These are phyloP conservation scores for Achaetomiella virescens DNA, from an alignment of 495 filamentous ascomycete genomes.

Conservation along the genomic window DNA sequence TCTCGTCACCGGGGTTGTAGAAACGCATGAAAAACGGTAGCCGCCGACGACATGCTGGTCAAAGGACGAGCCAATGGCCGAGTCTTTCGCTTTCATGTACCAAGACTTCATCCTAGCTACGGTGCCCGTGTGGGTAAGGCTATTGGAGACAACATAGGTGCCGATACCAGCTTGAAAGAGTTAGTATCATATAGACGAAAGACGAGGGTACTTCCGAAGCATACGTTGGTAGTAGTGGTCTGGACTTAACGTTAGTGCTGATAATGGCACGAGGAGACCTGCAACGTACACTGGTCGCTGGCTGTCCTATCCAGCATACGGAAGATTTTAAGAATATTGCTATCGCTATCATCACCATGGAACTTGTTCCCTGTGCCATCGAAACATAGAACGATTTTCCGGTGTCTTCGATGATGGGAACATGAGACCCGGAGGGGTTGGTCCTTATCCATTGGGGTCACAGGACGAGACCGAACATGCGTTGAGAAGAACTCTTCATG, in stretches of 20 bases:
- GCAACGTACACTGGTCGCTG: constrained; percentile 46
- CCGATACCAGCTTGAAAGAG: constrained; percentile 64
- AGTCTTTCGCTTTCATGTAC: constrained; percentile 79
- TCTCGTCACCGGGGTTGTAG: constrained; percentile 73
- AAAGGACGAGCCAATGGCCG: constrained; percentile 76
- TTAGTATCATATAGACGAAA: constrained; percentile 22
- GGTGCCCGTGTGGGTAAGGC: constrained; percentile 58
- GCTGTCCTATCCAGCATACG: constrained; percentile 53
- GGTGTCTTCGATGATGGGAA: constrained; percentile 19
- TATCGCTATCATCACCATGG: constrained; percentile 70
- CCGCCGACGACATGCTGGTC: constrained; percentile 78
- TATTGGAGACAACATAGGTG: constrained; percentile 66
- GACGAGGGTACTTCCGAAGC: constrained; percentile 5
- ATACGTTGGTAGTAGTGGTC: constrained; percentile 66
- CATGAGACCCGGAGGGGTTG: neutral
- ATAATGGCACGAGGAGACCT: too few species aligned
- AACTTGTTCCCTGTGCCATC: constrained; percentile 91
- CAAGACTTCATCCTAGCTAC: constrained; percentile 63
- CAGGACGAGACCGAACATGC: constrained; percentile 19
- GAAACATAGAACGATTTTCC: constrained; percentile 73
- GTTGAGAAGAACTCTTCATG: constrained; percentile 24
- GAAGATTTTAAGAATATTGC: constrained; percentile 87
- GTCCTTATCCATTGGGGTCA: constrained; percentile 11
- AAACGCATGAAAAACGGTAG: constrained; percentile 84
- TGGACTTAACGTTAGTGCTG: constrained; percentile 25